Base-by-base conservation (phyloP, 192 early-diverging fungal genomes). In the Paraglomus brasilianum region DNA sequence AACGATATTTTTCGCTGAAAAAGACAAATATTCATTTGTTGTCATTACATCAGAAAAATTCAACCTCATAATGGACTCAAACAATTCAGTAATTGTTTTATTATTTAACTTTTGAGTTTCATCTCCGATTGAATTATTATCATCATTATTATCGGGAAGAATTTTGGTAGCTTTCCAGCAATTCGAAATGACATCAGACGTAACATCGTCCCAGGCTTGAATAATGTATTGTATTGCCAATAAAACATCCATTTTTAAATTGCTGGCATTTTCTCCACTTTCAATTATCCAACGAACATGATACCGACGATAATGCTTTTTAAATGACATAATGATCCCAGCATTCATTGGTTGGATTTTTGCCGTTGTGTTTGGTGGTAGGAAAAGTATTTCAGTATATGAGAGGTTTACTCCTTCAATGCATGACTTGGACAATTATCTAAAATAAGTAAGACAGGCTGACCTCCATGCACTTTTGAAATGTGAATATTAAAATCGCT, bases 301-400 rank as follows among this genome's bases (percentile, higher is more conserved):
- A 40, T 14, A 46, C 7, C 15, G 42, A 38, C 55, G n/a, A 56
- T 70, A 70, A 48, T 59, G 21, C 22, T 9, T 59, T 49, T 70
- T 70, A 24, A 70, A 70, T 15, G 5, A 40, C 55, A 70, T 70
- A 59, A 70, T 70, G 45, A 70, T 70, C 14, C 42, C 17, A 45
- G 68, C 40, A 70, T 70, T 44, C 53, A 70, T 70, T 59, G 1
- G 68, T 30, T 70, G 40, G 46, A 70, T 70, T 59, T 59, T 70
- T 46, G 42, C 41, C 7, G 42, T 70, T 30, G 46, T 70, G 48
- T 70, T 59, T 70, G 41, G 42, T 30, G 21, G 55, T 58, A 70
- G 47, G 46, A 59, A 59, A 56, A 47, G 30, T 5, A 70, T 59
- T 11, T 44, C 30, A 45, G 46, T 46, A 47, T 70, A 39, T 52